Evolutionary conservation across 805 yeast genomes (phyloP).

Genomic region (Scheffersomyces coipomensis): DNA sequence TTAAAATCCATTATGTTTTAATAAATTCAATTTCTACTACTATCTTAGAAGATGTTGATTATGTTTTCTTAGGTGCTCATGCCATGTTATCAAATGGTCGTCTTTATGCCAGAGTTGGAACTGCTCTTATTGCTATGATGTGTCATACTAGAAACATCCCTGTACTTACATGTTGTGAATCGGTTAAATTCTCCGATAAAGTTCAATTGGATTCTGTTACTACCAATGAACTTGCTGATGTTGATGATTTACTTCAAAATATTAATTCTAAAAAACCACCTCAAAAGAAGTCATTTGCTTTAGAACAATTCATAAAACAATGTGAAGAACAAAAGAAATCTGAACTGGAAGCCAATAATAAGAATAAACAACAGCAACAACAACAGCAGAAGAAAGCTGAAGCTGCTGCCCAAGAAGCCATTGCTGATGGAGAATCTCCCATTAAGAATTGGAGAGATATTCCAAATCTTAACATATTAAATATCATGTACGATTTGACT

Average conservation of each 20-base stretch:
- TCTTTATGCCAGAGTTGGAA: constrained; percentile 89
- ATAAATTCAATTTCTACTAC: constrained; percentile 74
- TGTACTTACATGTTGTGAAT: constrained; percentile 92
- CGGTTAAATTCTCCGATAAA: constrained; percentile 89
- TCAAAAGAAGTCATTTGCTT: constrained; percentile 57
- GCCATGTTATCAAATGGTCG: constrained; percentile 95
- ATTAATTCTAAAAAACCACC: constrained; percentile 52
- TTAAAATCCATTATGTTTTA: constrained; percentile 75
- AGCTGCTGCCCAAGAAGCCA: constrained; percentile 8
- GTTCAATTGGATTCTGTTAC: constrained; percentile 97
- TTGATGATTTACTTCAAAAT: constrained; percentile 60
- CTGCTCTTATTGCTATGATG: constrained; percentile 90
- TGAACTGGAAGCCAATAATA: constrained; percentile 10
- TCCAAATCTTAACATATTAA: constrained; percentile 69
- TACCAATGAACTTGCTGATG: constrained; percentile 83
- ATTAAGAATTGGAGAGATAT: constrained; percentile 62
- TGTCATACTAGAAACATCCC: constrained; percentile 88
- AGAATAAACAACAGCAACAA: constrained; percentile 18
- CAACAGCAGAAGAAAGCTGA: constrained; percentile 6
- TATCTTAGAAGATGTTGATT: constrained; percentile 81
- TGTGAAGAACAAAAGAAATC: constrained; percentile 28
- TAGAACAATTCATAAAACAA: constrained; percentile 57
- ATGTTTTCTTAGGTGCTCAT: constrained; percentile 93
- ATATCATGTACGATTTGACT: constrained; percentile 89
- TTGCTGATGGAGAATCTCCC: constrained; percentile 32